phyloP scores from a whole-genome alignment of 2,329 filamentous ascomycete genomes.

The Botrytis squamosa region DNA sequence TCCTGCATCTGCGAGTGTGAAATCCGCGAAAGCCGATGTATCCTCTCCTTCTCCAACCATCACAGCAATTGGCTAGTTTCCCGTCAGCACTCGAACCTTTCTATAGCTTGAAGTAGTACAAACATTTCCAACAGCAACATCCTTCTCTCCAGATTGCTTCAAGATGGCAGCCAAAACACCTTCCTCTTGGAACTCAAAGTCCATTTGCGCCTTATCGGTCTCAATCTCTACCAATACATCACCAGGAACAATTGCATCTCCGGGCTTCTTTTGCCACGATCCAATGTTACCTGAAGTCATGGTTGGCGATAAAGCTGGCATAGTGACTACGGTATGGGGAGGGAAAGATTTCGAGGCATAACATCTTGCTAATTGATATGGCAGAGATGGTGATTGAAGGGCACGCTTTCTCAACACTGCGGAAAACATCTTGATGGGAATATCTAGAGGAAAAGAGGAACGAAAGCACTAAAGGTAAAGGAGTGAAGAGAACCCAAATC shows the following conservation, averaged over 20 bases:
- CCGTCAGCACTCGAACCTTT: slow-evolving; percentile 34
- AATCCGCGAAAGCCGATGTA: slow-evolving; percentile 82
- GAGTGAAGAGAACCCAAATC: slow-evolving; percentile 23
- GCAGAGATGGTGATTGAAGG: slow-evolving; percentile 51
- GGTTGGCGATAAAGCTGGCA: slow-evolving; percentile 96
- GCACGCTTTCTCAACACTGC: slow-evolving; percentile 62
- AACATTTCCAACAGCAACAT: slow-evolving; percentile 91
- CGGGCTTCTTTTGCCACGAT: slow-evolving; percentile 95
- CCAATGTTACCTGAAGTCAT: slow-evolving; percentile 98
- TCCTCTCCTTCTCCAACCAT: slow-evolving; percentile 91
- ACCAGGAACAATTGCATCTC: slow-evolving; percentile 82
- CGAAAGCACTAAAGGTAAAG: slow-evolving; percentile 26
- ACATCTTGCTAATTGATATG: slow-evolving; percentile 59
- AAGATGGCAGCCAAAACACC: slow-evolving; percentile 92
- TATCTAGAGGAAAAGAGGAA: slow-evolving; percentile 23
- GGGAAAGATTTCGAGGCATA: slow-evolving; percentile 73
- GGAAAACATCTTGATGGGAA: slow-evolving; percentile 54
- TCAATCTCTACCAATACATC: slow-evolving; percentile 98
- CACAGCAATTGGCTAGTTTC: slow-evolving; percentile 83
- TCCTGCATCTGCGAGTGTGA: slow-evolving; percentile 85
- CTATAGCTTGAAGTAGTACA: slow-evolving; percentile 45
- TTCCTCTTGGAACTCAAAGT: slow-evolving; percentile 99
- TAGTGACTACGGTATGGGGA: slow-evolving; percentile 90
- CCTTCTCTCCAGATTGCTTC: slow-evolving; percentile 90
- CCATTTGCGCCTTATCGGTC: slow-evolving; percentile 99